phyloP scores from a whole-genome alignment of 2,329 filamentous ascomycete genomes.

The Akanthomyces dipterigenus region DNA sequence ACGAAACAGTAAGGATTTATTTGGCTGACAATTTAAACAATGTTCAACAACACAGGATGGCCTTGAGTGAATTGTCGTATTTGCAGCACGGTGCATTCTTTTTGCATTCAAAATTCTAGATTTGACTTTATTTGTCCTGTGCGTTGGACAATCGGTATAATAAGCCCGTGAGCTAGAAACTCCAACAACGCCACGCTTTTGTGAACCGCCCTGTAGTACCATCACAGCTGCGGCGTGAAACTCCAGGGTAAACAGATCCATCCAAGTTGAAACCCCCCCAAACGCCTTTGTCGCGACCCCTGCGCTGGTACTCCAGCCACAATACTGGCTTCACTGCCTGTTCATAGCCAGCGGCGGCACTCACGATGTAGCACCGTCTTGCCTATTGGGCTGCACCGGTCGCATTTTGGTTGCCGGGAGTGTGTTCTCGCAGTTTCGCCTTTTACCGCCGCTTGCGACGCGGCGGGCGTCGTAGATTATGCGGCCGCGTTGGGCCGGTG shows the following conservation, averaged over 20 bases:
- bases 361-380: neutral
- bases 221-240: neutral
- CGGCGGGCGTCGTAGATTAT: neutral
- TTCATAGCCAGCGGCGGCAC: neutral
- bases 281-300: neutral
- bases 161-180: neutral
- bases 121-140: neutral
- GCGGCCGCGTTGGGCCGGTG: neutral
- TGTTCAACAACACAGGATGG: neutral
- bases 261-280: neutral
- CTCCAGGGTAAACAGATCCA: neutral
- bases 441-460: neutral
- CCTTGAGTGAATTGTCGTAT: neutral
- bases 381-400: too few species aligned
- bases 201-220: neutral
- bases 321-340: neutral
- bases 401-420: too few species aligned
- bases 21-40: neutral
- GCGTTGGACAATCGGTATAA: neutral
- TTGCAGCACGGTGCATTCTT: neutral
- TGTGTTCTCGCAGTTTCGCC: neutral
- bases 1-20: neutral
- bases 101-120: constrained; percentile 1
- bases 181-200: constrained; percentile 4
- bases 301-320: neutral